Evolutionary conservation across 805 yeast genomes (phyloP).

Genomic region (Saccharomycopsis synnaedendra): DNA sequence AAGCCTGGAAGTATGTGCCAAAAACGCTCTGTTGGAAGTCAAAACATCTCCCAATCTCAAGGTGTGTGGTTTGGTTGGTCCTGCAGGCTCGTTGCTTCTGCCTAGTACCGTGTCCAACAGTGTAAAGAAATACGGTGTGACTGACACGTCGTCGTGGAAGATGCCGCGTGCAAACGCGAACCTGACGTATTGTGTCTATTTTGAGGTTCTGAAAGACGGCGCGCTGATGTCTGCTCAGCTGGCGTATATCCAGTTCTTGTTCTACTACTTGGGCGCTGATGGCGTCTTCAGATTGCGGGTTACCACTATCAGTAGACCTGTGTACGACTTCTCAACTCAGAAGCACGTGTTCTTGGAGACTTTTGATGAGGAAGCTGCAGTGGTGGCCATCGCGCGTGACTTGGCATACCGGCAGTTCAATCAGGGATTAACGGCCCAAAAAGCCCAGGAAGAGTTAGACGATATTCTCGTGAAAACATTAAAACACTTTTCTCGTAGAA

Average conservation of each 20-base stretch:
- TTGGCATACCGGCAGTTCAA: slow-evolving; percentile 63
- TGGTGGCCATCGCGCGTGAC: slow-evolving; percentile 83
- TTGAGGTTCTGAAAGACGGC: slow-evolving; percentile 30
- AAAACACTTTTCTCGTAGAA: slow-evolving; percentile 87
- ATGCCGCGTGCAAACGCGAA: slow-evolving; percentile 43
- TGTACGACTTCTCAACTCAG: slow-evolving; percentile 5
- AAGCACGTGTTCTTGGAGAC: slow-evolving; percentile 37
- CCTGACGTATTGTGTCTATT: slow-evolving; percentile 46
- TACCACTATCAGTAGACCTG: slow-evolving; percentile 52
- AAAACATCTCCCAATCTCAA: slow-evolving; percentile 39
- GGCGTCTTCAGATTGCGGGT: slow-evolving; percentile 85
- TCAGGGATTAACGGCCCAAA: slow-evolving; percentile 32
- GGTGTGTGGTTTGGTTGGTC: slow-evolving; percentile 52
- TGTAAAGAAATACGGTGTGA: slow-evolving; percentile 29
- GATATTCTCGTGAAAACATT: slow-evolving; percentile 82
- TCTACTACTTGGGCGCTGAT: slow-evolving; percentile 90
- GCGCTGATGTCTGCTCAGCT: background rate
- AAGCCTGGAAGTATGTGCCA: background rate
- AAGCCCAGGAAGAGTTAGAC: slow-evolving; percentile 90
- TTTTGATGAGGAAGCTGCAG: slow-evolving; percentile 99
- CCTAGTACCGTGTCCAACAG: slow-evolving; percentile 25
- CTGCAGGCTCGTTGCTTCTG: slow-evolving; percentile 37
- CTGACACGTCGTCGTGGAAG: slow-evolving; percentile 50
- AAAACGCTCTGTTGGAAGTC: slow-evolving; percentile 47
- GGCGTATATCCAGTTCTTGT: slow-evolving; percentile 64